phyloP scores from a whole-genome alignment of 306 rosid species.

The Cotoneaster glaucophyllus region DNA sequence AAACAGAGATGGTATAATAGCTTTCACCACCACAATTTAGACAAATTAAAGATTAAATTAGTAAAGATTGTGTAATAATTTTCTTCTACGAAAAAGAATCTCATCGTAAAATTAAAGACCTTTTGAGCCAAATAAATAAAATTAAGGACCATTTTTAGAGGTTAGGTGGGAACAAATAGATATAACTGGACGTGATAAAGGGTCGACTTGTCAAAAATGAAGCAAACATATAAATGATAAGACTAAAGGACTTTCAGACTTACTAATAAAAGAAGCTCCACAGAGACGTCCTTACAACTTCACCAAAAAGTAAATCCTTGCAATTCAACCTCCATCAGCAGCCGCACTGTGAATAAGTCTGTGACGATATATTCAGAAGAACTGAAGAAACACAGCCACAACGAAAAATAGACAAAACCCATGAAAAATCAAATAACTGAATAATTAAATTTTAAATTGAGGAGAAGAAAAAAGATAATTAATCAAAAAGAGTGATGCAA shows the following conservation, averaged over 20 bases:
- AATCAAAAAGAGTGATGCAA: slow-evolving; percentile 12
- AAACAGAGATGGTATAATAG: neutral
- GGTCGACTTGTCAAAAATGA: neutral
- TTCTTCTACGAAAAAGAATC: neutral
- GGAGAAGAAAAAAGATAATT: neutral
- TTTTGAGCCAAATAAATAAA: neutral
- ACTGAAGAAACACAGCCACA: neutral
- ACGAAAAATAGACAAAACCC: neutral
- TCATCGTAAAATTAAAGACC: neutral
- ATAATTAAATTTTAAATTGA: too few species aligned
- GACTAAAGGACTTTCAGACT: neutral
- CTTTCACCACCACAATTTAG: neutral
- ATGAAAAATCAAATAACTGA: neutral
- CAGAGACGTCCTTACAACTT: neutral
- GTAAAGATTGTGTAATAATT: neutral
- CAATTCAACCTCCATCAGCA: neutral
- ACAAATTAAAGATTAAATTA: neutral
- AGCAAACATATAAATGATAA: neutral
- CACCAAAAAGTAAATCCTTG: neutral
- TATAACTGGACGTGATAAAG: neutral
- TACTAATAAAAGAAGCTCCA: neutral
- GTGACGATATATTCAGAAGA: neutral
- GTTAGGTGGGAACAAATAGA: neutral
- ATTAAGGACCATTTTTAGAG: neutral
- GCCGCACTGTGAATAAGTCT: neutral